A percentile compares a stretch with the other conserved stretches of the same genome.
phyloP scores from a whole-genome alignment of 352 stramenopile species.

The Thraustochytrium striatum region DNA sequence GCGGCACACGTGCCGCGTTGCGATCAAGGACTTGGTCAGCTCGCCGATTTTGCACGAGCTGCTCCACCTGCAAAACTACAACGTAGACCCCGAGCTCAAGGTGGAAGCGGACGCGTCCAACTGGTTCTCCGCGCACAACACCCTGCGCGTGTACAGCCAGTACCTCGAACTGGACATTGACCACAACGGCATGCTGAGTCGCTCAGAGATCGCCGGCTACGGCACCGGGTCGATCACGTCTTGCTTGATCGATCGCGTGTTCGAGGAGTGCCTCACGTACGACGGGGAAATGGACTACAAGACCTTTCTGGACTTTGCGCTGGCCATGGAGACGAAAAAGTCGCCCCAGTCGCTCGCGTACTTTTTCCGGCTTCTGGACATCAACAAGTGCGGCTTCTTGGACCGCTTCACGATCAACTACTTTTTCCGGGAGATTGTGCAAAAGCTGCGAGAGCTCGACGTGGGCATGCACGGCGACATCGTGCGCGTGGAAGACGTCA shows the following conservation, averaged over 20 bases:
- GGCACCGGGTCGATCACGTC: slow-evolving; percentile 48
- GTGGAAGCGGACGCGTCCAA: slow-evolving; percentile 31
- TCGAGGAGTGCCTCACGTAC: slow-evolving; percentile 59
- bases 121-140: slow-evolving; percentile 58
- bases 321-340: slow-evolving; percentile 53
- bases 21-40: slow-evolving; percentile 15
- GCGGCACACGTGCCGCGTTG: slow-evolving; percentile 47
- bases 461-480: slow-evolving; percentile 19
- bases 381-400: slow-evolving; percentile 44
- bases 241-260: slow-evolving; percentile 58
- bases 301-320: slow-evolving; percentile 54
- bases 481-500: slow-evolving; percentile 45
- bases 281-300: slow-evolving; percentile 56
- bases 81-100: slow-evolving; percentile 1
- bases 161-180: slow-evolving; percentile 60
- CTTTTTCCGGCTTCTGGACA: slow-evolving; percentile 51
- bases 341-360: slow-evolving; percentile 48
- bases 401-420: slow-evolving; percentile 53
- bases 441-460: slow-evolving; percentile 45
- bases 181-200: slow-evolving; percentile 58
- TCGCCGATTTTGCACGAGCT: slow-evolving; percentile 28
- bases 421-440: slow-evolving; percentile 53
- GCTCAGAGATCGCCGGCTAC: slow-evolving; percentile 54
- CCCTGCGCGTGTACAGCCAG: slow-evolving; percentile 57
- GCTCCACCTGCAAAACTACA: slow-evolving; percentile 38